phyloP scores from a whole-genome alignment of 768 basidiomycete species.

The Paxillus rubicundulus region DNA sequence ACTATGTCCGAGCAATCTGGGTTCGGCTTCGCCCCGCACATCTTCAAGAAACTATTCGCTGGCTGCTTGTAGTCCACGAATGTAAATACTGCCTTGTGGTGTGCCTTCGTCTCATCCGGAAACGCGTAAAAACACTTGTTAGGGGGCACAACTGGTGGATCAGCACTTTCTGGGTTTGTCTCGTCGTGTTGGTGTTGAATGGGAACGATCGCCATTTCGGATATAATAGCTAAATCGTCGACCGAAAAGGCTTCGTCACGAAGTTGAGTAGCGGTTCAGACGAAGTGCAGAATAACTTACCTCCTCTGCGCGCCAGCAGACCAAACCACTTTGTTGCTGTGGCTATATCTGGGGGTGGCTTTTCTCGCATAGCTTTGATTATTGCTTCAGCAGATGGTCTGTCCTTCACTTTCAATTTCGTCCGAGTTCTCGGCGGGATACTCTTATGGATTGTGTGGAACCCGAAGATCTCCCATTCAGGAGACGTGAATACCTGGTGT shows the following conservation, averaged over 20 bases:
- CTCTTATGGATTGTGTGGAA: constrained; percentile 59
- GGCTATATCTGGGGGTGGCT: constrained; percentile 46
- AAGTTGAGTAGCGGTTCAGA: constrained; percentile 1
- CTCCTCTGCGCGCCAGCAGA: constrained; percentile 55
- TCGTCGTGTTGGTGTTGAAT: constrained; percentile 18
- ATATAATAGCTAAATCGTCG: constrained; percentile 51
- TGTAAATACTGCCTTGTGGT: constrained; percentile 72
- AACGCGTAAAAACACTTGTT: constrained; percentile 60
- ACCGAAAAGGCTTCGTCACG: constrained; percentile 50
- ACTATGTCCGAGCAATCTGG: constrained; percentile 79
- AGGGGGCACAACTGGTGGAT: constrained; percentile 38
- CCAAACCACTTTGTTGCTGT: constrained; percentile 62
- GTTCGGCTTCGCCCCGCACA: constrained; percentile 81
- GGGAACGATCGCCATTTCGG: constrained; percentile 62
- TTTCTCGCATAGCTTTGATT: constrained; percentile 49
- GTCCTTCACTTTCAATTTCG: constrained; percentile 61
- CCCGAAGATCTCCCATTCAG: constrained; percentile 65
- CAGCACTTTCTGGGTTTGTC: background rate
- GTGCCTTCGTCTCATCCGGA: constrained; percentile 39
- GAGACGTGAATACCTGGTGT: constrained; percentile 60
- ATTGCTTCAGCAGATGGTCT: constrained; percentile 61
- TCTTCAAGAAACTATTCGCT: constrained; percentile 76
- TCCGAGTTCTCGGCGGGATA: constrained; percentile 44
- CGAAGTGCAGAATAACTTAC: constrained; percentile 27
- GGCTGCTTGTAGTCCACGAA: constrained; percentile 79